Evolutionary conservation across 768 basidiomycete genomes (phyloP), one percentile per base, ranked within the genome.

Genomic region (Hysterangium stoloniferum): DNA sequence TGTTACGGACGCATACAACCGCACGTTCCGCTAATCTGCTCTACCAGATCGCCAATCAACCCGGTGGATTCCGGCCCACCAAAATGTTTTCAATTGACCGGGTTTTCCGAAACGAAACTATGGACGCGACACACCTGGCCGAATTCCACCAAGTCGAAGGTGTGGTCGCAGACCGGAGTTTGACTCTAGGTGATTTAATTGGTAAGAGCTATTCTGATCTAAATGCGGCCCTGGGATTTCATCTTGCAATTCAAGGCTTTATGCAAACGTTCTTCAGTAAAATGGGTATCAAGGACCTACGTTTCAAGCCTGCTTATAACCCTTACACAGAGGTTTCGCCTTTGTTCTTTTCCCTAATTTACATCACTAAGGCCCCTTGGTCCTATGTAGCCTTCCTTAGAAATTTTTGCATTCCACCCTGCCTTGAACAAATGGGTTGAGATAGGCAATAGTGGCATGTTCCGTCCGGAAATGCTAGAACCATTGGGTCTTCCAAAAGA

Each of bases 61-160:
- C 77, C 58, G 85, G 87, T 43, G 90, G 88, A 0, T 96, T 96
- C 75, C 74, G 82, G 52, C 89, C 93, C 5, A 89, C 89, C 32
- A 96, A 97, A 61, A 63, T 96, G 56, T 99, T 97, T 78, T 92
- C 88, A 58, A 97, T 99, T 57, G 96, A 99, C 66, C 77, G 96
- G 38, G 96, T 99, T 19, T 99, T 98, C 83, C 76, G 96, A 64
- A 99, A 99, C 60, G 96, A 99, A 68, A 90, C 96, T 0, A 89
- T 90, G 77, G 96, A 99, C 66, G 93, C 93, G 38, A 99, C 96
- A 15, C 96, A 99, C 73, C 62, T 99, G 56, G 96, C 96, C 4
- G 96, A 99, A 68, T 99, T 99, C 75, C 95, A 98, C 64, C 96
- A 99, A 68, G 96, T 99, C n/a, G 96, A 99, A 66, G 96, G 96